A percentile compares a stretch with the other conserved stretches of the same genome.
Evolutionary conservation across 2,329 filamentous ascomycete species (phyloP).

Genomic region (Chrysoporthe austroafricana): DNA sequence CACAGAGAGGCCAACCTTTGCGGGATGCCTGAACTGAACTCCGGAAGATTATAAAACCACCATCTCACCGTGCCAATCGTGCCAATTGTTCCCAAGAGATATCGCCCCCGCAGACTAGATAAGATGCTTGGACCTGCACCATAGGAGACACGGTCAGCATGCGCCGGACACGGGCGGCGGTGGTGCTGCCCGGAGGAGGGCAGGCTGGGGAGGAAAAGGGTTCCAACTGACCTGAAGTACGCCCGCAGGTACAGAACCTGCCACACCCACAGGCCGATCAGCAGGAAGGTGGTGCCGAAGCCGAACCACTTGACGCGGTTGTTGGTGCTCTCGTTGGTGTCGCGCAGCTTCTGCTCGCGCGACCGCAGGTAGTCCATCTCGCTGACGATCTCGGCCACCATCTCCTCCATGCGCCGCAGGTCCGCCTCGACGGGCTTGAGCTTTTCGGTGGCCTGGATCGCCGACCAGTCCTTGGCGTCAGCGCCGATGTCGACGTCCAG

Average conservation of each 20-base stretch:
- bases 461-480: slow-evolving; percentile 97
- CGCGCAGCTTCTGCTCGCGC: slow-evolving; percentile 92
- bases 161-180: too few species aligned
- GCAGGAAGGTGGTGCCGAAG: slow-evolving; percentile 86
- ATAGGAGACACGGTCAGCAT: slow-evolving; percentile 21
- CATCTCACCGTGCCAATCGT: background rate
- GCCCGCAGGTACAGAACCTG: slow-evolving; percentile 97
- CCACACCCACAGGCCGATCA: slow-evolving; percentile 89
- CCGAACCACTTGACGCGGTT: slow-evolving; percentile 99
- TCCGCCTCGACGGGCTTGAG: slow-evolving; percentile 96
- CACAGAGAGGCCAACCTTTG: slow-evolving; percentile 4
- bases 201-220: background rate
- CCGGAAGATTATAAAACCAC: slow-evolving; percentile 10
- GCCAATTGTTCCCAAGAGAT: too few species aligned
- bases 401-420: slow-evolving; percentile 88
- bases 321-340: slow-evolving; percentile 99
- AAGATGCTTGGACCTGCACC: slow-evolving; percentile 68
- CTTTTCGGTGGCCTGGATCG: slow-evolving; percentile 95
- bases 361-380: slow-evolving; percentile 96
- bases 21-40: slow-evolving; percentile 28
- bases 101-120: slow-evolving; percentile 49
- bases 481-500: slow-evolving; percentile 96
- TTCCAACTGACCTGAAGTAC: slow-evolving; percentile 75
- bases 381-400: slow-evolving; percentile 81
- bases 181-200: background rate